A percentile compares a stretch with the other conserved stretches of the same genome.
Evolutionary conservation across 2,329 filamentous ascomycete species (phyloP).

Genomic region (Arachnomyces sp.): DNA sequence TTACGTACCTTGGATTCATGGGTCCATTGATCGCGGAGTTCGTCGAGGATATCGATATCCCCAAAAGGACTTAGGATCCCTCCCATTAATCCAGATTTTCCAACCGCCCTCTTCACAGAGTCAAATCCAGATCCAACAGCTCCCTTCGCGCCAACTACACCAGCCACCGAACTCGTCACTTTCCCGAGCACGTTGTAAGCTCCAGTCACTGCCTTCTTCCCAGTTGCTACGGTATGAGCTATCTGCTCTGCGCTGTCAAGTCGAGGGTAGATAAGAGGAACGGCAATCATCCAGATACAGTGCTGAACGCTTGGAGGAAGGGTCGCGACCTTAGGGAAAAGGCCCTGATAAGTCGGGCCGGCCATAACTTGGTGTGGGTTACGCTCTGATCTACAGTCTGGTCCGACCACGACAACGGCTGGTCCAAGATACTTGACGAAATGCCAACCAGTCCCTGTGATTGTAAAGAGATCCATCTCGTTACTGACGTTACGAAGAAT

Average conservation of each 20-base stretch:
- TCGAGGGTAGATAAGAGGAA: constrained; percentile 83
- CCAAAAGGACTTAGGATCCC: constrained; percentile 93
- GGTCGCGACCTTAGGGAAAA: constrained; percentile 90
- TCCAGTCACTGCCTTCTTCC: constrained; percentile 93
- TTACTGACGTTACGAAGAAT: constrained; percentile 81
- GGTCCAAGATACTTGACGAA: constrained; percentile 96
- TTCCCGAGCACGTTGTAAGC: constrained; percentile 95
- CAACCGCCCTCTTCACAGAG: constrained; percentile 91
- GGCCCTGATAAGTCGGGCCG: constrained; percentile 90
- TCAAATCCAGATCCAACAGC: constrained; percentile 88
- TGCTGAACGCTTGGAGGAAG: constrained; percentile 90
- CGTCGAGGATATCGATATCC: constrained; percentile 88
- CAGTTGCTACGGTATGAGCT: constrained; percentile 82
- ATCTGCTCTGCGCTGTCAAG: constrained; percentile 87
- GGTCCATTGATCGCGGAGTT: constrained; percentile 94
- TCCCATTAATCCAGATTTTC: constrained; percentile 92
- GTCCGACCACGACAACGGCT: constrained; percentile 78
- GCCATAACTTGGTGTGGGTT: constrained; percentile 89
- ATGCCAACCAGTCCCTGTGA: constrained; percentile 97
- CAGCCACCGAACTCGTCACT: constrained; percentile 87
- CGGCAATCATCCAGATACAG: constrained; percentile 90
- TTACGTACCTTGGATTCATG: constrained; percentile 72
- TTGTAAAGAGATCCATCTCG: constrained; percentile 87
- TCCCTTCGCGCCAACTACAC: constrained; percentile 89
- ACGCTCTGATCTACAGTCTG: constrained; percentile 85